These are phyloP conservation scores for Ophiostoma montium DNA, from an alignment of 2,329 filamentous ascomycete species.

Conservation along the genomic window DNA sequence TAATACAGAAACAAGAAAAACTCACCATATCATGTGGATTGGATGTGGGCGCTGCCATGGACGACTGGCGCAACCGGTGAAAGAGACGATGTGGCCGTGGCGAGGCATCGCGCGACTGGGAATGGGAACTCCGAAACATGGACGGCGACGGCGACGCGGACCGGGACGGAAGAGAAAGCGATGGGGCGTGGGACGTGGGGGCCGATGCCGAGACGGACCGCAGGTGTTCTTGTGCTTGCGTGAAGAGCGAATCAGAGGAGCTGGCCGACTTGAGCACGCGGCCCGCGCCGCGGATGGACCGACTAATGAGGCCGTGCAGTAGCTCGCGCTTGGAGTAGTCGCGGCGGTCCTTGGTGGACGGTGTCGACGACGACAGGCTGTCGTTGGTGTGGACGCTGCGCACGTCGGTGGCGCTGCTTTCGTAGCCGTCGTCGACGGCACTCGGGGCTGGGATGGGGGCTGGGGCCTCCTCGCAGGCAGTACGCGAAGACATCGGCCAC, in stretches of 20 bases:
- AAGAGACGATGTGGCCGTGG: neutral
- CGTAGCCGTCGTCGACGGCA: neutral
- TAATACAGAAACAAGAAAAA: too few relatives aligned
- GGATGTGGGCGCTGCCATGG: neutral
- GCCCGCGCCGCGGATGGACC: conserved; percentile 13
- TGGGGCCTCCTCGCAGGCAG: too few relatives aligned
- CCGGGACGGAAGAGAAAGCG: neutral
- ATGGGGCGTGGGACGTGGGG: neutral
- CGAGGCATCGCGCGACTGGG: neutral
- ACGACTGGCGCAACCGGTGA: neutral
- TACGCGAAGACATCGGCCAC: neutral
- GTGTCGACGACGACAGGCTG: neutral
- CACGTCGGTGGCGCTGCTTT: neutral
- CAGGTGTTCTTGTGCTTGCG: neutral
- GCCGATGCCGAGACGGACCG: neutral
- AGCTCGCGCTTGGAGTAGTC: conserved; percentile 17
- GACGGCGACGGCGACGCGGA: neutral
- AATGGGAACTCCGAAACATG: neutral
- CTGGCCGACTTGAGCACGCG: conserved; percentile 9
- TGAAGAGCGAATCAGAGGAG: conserved; percentile 6
- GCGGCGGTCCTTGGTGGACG: neutral
- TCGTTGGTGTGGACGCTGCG: neutral
- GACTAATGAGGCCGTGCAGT: conserved; percentile 18
- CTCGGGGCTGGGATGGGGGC: neutral
- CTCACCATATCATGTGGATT: too few relatives aligned